These are phyloP conservation scores for Begonia peltatifolia DNA, from an alignment of 306 rosid genomes.

Conservation along the genomic window DNA sequence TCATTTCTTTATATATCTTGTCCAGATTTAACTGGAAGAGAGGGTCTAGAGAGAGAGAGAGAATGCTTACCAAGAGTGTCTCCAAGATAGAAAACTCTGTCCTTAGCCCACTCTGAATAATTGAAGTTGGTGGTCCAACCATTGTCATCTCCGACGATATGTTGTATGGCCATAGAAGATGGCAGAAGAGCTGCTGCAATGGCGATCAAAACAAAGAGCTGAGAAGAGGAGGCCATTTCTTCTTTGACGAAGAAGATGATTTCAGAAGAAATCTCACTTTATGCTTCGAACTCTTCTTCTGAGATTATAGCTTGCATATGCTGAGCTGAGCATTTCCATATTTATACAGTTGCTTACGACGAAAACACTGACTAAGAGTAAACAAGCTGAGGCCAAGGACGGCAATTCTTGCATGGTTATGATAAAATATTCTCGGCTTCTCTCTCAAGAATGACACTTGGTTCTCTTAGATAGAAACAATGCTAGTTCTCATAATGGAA, in stretches of 20 bases:
- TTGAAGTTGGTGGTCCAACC: slow-evolving; percentile 31
- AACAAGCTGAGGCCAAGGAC: slow-evolving; percentile 5
- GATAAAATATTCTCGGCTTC: too few species aligned
- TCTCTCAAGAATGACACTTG: too few species aligned
- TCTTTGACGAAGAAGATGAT: too few species aligned
- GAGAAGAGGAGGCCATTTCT: not conserved
- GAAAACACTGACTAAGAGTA: not conserved
- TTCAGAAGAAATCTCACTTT: not conserved
- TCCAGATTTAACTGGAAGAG: too few species aligned
- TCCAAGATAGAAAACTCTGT: slow-evolving; percentile 28
- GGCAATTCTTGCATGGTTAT: slow-evolving; percentile 3
- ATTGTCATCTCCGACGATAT: slow-evolving; percentile 20
- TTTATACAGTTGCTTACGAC: not conserved
- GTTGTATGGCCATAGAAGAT: slow-evolving; percentile 16
- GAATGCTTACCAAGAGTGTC: slow-evolving; percentile 28
- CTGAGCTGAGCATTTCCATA: not conserved
- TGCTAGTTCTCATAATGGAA: too few species aligned
- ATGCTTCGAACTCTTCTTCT: not conserved
- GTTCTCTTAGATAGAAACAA: too few species aligned
- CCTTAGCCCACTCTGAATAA: slow-evolving; percentile 29
- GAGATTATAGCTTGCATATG: too few species aligned
- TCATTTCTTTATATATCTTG: too few species aligned
- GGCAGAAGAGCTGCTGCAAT: slow-evolving; percentile 14
- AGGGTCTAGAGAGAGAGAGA: too few species aligned
- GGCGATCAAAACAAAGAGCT: slow-evolving; percentile 11